Percentiles rank a stretch among this genome's conserved stretches.
phyloP scores from a whole-genome alignment of 495 filamentous ascomycete genomes.

The Penicillium tannophilum region DNA sequence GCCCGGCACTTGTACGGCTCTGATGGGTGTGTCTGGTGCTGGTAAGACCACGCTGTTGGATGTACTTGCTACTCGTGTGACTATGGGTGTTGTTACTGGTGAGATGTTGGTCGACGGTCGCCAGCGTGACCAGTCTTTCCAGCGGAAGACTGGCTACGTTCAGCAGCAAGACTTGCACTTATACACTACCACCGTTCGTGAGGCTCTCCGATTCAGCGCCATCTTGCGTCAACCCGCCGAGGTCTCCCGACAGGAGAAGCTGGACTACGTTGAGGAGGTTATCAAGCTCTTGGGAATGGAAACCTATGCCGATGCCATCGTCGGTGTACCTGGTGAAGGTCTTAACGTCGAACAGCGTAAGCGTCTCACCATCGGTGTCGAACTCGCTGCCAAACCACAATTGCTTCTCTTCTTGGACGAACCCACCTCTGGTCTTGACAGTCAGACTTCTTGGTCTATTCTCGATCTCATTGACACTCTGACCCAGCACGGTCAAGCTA shows the following conservation, averaged over 20 bases:
- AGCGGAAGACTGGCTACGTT: slow-evolving; percentile 91
- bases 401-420: slow-evolving; percentile 68
- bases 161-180: slow-evolving; percentile 96
- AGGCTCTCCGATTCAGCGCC: slow-evolving; percentile 76
- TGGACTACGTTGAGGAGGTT: slow-evolving; percentile 88
- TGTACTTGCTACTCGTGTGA: slow-evolving; percentile 48
- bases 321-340: slow-evolving; percentile 71
- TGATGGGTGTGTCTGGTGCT: slow-evolving; percentile 61
- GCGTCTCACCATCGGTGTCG: slow-evolving; percentile 80
- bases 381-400: slow-evolving; percentile 86
- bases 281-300: slow-evolving; percentile 90
- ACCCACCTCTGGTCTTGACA: slow-evolving; percentile 61
- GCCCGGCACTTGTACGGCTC: slow-evolving; percentile 64
- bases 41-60: slow-evolving; percentile 60
- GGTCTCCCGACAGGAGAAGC: slow-evolving; percentile 72
- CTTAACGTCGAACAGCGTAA: slow-evolving; percentile 88
- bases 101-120: slow-evolving; percentile 55
- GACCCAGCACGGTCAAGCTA: slow-evolving; percentile 84
- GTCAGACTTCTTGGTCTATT: slow-evolving; percentile 89
- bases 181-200: slow-evolving; percentile 81
- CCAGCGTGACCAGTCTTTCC: slow-evolving; percentile 71
- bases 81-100: slow-evolving; percentile 50
- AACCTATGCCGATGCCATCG: slow-evolving; percentile 80
- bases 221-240: slow-evolving; percentile 77
- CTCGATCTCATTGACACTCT: slow-evolving; percentile 82